A percentile compares a stretch with the other conserved stretches of the same genome.
These are phyloP conservation scores for Hypomyces perniciosus DNA, from an alignment of 2,329 filamentous ascomycete genomes.

Conservation along the genomic window DNA sequence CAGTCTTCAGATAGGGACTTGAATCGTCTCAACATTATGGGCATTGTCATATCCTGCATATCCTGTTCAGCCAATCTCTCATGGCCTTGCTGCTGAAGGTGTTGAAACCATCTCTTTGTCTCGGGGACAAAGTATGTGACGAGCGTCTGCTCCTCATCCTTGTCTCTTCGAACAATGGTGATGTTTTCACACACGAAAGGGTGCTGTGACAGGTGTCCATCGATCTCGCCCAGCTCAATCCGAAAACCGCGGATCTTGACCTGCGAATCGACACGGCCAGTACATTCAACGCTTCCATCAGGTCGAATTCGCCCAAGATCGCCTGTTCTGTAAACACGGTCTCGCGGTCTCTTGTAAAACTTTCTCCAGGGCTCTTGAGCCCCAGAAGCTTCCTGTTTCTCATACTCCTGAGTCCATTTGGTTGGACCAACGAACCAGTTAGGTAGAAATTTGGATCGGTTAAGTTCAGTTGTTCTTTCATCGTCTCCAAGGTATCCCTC, in stretches of 20 bases:
- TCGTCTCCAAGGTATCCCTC: constrained; percentile 66
- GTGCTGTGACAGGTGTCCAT: constrained; percentile 70
- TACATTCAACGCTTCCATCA: constrained; percentile 65
- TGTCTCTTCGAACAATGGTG: constrained; percentile 59
- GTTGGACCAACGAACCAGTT: no score
- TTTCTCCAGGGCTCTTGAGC: constrained; percentile 76
- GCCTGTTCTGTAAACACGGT: constrained; percentile 81
- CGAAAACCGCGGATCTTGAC: constrained; percentile 96
- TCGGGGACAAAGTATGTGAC: constrained; percentile 88
- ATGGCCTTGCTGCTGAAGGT: constrained; percentile 50
- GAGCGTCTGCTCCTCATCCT: constrained; percentile 64
- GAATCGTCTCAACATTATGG: no score
- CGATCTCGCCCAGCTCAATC: constrained; percentile 91
- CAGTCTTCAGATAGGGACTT: no score
- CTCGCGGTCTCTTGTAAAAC: constrained; percentile 74
- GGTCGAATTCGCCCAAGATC: constrained; percentile 74
- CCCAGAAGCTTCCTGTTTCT: constrained; percentile 71
- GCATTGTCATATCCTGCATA: constrained; percentile 29
- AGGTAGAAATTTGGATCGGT: no score
- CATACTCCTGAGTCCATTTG: constrained; percentile 21
- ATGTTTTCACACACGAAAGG: constrained; percentile 76
- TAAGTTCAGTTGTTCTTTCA: constrained; percentile 20
- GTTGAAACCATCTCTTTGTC: constrained; percentile 63
- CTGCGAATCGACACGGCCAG: constrained; percentile 78
- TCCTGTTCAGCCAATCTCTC: constrained; percentile 52